Percentiles rank a stretch among this genome's conserved stretches.
Evolutionary conservation across 2,329 filamentous ascomycete species (phyloP).

Genomic region (Teratosphaeriaceae sp.): DNA sequence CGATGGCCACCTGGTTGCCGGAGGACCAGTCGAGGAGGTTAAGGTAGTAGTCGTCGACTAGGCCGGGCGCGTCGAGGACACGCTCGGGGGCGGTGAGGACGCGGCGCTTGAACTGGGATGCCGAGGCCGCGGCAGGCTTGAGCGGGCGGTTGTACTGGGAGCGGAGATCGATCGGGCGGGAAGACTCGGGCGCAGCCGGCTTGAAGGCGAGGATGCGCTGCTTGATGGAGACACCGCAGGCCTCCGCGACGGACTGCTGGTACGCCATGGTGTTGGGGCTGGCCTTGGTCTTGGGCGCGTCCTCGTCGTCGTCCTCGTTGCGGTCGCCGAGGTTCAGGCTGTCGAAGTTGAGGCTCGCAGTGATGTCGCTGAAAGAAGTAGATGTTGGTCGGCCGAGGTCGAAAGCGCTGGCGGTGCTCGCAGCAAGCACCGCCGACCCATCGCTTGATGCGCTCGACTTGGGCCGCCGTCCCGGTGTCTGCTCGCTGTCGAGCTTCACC

Average conservation of each 20-base stretch:
- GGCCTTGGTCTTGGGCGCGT: constrained; percentile 57
- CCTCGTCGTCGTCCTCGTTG: constrained; percentile 61
- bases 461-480: constrained; percentile 53
- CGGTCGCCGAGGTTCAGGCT: constrained; percentile 70
- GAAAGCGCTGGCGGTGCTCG: constrained; percentile 60
- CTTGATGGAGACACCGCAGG: constrained; percentile 88
- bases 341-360: constrained; percentile 64
- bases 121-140: constrained; percentile 64
- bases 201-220: constrained; percentile 97
- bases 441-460: constrained; percentile 61
- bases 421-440: constrained; percentile 66
- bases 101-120: constrained; percentile 82
- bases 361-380: constrained; percentile 54
- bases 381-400: constrained; percentile 54
- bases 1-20: constrained; percentile 95
- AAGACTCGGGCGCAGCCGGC: constrained; percentile 94
- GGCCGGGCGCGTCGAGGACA: constrained; percentile 88
- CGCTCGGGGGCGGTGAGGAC: constrained; percentile 93
- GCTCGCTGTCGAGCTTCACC: constrained; percentile 68
- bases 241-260: constrained; percentile 81
- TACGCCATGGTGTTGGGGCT: constrained; percentile 87
- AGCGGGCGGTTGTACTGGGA: constrained; percentile 97
- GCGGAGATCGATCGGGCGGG: constrained; percentile 93
- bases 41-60: constrained; percentile 98
- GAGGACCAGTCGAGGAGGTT: constrained; percentile 98